A percentile compares a stretch with the other conserved stretches of the same genome.
These are phyloP conservation scores for Flaveria ramosissima DNA, from an alignment of 129 eudicot genomes.

Conservation along the genomic window DNA sequence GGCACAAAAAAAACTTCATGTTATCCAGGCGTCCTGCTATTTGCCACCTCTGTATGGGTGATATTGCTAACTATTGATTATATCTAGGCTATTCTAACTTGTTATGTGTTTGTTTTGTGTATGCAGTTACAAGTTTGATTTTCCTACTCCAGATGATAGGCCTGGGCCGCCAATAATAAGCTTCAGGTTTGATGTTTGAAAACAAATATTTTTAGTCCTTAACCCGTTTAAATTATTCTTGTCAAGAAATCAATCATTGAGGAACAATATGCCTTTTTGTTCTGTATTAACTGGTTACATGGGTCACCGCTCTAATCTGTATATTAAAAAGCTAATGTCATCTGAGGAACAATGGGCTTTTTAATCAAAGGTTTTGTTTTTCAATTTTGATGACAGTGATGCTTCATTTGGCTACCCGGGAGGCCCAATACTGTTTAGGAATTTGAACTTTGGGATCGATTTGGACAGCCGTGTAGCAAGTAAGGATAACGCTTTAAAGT, in stretches of 20 bases:
- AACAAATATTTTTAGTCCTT: conserved; percentile 16
- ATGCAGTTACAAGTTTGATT: conserved; percentile 96
- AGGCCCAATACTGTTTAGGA: conserved; percentile 85
- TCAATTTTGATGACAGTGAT: conserved; percentile 60
- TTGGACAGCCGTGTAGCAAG: conserved; percentile 98
- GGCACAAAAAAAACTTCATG: background rate
- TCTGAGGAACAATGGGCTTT: conserved; percentile 1
- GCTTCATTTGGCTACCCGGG: conserved; percentile 99
- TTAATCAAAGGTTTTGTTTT: conserved; percentile 11
- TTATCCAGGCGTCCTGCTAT: background rate
- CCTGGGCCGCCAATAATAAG: conserved; percentile 98
- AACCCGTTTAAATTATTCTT: conserved; percentile 8
- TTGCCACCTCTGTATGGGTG: conserved; percentile 6
- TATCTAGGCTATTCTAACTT: conserved; percentile 8
- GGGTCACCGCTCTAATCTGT: background rate
- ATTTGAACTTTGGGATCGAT: conserved; percentile 94
- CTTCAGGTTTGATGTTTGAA: conserved; percentile 66
- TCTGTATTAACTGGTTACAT: conserved; percentile 4
- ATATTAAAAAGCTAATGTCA: background rate
- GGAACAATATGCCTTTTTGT: conserved; percentile 19
- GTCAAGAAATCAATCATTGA: conserved; percentile 14
- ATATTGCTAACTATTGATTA: conserved; percentile 9
- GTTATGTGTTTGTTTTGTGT: conserved; percentile 1
- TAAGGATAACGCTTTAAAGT: conserved; percentile 43
- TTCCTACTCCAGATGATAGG: conserved; percentile 96